These are phyloP conservation scores for Spongispora temasekensis DNA, from an alignment of 1,284 basidiomycete genomes.

Conservation along the genomic window DNA sequence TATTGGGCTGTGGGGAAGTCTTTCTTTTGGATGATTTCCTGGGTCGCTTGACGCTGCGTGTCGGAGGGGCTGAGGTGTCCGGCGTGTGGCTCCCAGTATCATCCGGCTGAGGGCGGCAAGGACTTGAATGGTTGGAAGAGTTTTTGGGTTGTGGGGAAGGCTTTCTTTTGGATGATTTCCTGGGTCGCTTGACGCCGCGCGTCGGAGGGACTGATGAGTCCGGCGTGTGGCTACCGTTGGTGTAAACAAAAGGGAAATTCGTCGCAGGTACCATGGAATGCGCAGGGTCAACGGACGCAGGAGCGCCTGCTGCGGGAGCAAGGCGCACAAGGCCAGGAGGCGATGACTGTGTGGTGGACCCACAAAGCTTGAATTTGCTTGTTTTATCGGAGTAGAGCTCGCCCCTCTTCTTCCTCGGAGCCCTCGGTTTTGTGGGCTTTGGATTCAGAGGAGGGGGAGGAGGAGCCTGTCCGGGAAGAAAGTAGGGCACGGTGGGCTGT, in stretches of 20 bases:
- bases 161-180: constrained; percentile 16
- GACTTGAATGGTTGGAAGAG: background rate
- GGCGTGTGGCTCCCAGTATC: too few species aligned
- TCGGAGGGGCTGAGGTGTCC: too few species aligned
- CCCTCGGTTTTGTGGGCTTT: constrained; percentile 22
- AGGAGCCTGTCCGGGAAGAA: constrained; percentile 56
- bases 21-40: constrained; percentile 19
- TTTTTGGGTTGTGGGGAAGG: background rate
- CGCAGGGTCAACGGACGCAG: constrained; percentile 6
- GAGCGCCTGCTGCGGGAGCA: constrained; percentile 8
- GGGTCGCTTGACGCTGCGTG: too few species aligned
- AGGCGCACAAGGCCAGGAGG: constrained; percentile 30
- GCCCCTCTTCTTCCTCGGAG: constrained; percentile 27
- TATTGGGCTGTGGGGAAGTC: too few species aligned
- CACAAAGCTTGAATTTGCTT: constrained; percentile 26
- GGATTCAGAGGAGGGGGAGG: constrained; percentile 15
- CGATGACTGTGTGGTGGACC: constrained; percentile 25
- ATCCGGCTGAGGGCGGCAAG: constrained; percentile 13
- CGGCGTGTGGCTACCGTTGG: background rate
- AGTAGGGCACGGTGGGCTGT: constrained; percentile 32
- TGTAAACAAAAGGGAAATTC: background rate
- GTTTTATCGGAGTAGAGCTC: constrained; percentile 28
- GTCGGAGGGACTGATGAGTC: background rate
- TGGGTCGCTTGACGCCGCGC: constrained; percentile 18
- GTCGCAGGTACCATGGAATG: constrained; percentile 8